A percentile compares a stretch with the other conserved stretches of the same genome.
Conservation (phyloP, 129 eudicot species). For the Dittrichia graveolens region DNA sequence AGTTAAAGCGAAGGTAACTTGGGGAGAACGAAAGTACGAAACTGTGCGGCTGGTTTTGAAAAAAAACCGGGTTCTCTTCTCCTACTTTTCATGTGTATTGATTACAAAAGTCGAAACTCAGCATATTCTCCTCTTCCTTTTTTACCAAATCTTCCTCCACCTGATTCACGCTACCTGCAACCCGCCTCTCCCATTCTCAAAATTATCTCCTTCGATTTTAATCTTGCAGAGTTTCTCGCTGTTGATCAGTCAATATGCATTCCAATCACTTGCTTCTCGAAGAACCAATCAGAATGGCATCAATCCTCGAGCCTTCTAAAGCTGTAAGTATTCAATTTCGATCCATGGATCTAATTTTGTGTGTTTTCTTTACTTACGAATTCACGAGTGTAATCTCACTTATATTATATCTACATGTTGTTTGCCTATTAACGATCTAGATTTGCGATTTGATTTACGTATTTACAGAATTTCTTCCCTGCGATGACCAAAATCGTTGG, state of each 20-base stretch:
- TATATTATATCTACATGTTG: neutral
- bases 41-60: slow-evolving; percentile 6
- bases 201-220: slow-evolving; percentile 12
- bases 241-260: slow-evolving; percentile 52
- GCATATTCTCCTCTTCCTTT: slow-evolving; percentile 16
- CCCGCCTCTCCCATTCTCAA: neutral
- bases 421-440: slow-evolving; percentile 11
- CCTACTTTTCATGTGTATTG: slow-evolving; percentile 23
- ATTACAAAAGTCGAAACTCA: slow-evolving; percentile 21
- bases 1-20: slow-evolving; percentile 25
- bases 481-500: slow-evolving; percentile 97
- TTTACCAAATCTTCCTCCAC: neutral
- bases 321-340: slow-evolving; percentile 39
- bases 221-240: neutral
- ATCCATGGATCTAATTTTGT: slow-evolving; percentile 26
- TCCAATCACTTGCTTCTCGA: slow-evolving; percentile 88
- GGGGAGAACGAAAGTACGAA: slow-evolving; percentile 37
- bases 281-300: slow-evolving; percentile 90
- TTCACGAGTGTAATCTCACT: neutral
- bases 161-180: slow-evolving; percentile 18
- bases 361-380: neutral
- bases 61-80: slow-evolving; percentile 37
- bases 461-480: slow-evolving; percentile 69
- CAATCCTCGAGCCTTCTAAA: slow-evolving; percentile 90
- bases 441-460: neutral